These are phyloP conservation scores for Globisporangium rhizosaccharum DNA, from an alignment of 352 stramenopile species.

Conservation along the genomic window DNA sequence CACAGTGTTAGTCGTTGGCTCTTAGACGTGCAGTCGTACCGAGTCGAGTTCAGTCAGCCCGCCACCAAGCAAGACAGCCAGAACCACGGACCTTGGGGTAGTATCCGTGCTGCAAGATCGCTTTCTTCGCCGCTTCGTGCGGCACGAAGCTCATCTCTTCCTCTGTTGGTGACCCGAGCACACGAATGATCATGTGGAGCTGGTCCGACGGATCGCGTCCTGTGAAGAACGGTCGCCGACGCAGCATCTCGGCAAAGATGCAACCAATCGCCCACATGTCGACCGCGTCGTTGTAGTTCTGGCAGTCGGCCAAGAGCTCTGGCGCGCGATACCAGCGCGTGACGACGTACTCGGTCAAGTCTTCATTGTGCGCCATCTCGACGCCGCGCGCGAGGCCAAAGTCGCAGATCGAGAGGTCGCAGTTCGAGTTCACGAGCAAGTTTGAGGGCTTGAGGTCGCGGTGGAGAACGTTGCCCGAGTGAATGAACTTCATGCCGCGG, in stretches of 20 bases:
- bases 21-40: too few species aligned
- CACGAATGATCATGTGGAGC: slow-evolving; percentile 81
- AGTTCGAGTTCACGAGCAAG: slow-evolving; percentile 88
- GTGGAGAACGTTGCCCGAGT: slow-evolving; percentile 94
- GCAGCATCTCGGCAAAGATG: slow-evolving; percentile 99
- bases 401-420: slow-evolving; percentile 87
- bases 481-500: slow-evolving; percentile 96
- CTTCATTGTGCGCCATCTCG: slow-evolving; percentile 75
- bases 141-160: slow-evolving; percentile 97
- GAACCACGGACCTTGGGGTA: slow-evolving; percentile 53
- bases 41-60: too few species aligned
- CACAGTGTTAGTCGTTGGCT: background rate
- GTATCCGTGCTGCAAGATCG: slow-evolving; percentile 77
- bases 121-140: slow-evolving; percentile 84
- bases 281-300: slow-evolving; percentile 95
- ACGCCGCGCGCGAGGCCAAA: slow-evolving; percentile 92
- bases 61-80: background rate
- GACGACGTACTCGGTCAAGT: slow-evolving; percentile 87
- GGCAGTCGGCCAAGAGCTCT: slow-evolving; percentile 85
- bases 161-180: slow-evolving; percentile 92
- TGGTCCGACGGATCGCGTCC: slow-evolving; percentile 78
- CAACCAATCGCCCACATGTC: slow-evolving; percentile 97
- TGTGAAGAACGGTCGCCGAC: slow-evolving; percentile 90
- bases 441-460: slow-evolving; percentile 88
- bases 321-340: slow-evolving; percentile 88